Conservation (phyloP, 352 stramenopile genomes). For the Phytophthora cryptogea region DNA sequence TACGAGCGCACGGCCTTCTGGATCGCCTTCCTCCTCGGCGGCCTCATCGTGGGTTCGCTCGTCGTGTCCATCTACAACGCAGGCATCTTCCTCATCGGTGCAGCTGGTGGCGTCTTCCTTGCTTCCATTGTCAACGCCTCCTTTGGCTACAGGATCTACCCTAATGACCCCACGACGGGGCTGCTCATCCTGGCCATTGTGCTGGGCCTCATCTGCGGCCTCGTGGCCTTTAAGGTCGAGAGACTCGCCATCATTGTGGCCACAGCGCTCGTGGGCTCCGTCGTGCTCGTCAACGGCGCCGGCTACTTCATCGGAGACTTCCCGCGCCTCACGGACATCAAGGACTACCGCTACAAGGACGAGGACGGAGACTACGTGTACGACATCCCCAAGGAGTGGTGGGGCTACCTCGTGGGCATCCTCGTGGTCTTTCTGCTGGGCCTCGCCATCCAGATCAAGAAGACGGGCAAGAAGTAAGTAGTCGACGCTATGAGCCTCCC, state of each 20-base stretch:
- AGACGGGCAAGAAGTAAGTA: constrained; percentile 47
- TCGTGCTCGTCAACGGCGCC: constrained; percentile 49
- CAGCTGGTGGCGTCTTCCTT: constrained; percentile 43
- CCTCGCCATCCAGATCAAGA: constrained; percentile 60
- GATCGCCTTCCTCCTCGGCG: constrained; percentile 57
- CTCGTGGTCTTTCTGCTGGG: constrained; percentile 48
- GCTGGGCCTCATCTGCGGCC: constrained; percentile 45
- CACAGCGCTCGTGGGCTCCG: constrained; percentile 56
- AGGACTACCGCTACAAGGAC: constrained; percentile 43
- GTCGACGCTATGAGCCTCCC: constrained; percentile 14
- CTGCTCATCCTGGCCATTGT: constrained; percentile 52
- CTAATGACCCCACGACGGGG: constrained; percentile 43
- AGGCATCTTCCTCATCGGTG: constrained; percentile 61
- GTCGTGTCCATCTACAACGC: constrained; percentile 54
- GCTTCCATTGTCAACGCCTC: constrained; percentile 53
- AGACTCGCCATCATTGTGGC: constrained; percentile 54
- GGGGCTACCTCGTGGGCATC: constrained; percentile 51
- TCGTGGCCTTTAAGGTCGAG: constrained; percentile 55
- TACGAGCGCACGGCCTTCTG: constrained; percentile 56
- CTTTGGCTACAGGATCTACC: constrained; percentile 57
- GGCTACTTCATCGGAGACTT: constrained; percentile 71
- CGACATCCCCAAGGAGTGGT: constrained; percentile 56
- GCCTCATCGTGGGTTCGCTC: constrained; percentile 48
- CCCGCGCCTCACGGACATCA: constrained; percentile 42
- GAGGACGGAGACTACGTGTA: constrained; percentile 44